These are phyloP conservation scores for Cladochytrium replicatum DNA, from an alignment of 192 early-diverging fungal species.

Conservation along the genomic window DNA sequence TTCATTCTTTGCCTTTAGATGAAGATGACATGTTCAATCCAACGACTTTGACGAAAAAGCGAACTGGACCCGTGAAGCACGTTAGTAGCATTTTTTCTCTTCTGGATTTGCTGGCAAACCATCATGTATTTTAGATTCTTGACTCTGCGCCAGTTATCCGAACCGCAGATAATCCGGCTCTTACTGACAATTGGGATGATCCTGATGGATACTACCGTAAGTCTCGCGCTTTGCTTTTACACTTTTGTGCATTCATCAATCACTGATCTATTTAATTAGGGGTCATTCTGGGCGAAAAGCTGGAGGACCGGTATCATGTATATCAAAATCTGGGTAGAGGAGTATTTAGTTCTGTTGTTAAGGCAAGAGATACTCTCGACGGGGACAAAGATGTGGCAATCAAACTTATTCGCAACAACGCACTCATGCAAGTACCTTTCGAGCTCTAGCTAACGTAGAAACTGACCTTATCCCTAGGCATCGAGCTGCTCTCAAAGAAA, in stretches of 20 bases:
- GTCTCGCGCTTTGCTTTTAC: constrained; percentile 13
- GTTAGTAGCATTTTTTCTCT: constrained; percentile 10
- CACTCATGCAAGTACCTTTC: constrained; percentile 56
- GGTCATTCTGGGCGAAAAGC: constrained; percentile 72
- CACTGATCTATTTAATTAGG: constrained; percentile 16
- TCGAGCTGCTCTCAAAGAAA: constrained; percentile 79
- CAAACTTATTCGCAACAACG: constrained; percentile 93
- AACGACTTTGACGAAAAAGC: neutral
- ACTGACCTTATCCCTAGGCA: constrained; percentile 40
- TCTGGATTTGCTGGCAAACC: constrained; percentile 11
- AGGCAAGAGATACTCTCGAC: constrained; percentile 67
- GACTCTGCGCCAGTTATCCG: constrained; percentile 31
- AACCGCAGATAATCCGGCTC: constrained; percentile 31
- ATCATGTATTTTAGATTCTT: constrained; percentile 15
- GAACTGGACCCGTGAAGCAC: constrained; percentile 4
- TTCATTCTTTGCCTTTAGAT: constrained; percentile 9
- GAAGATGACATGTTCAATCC: constrained; percentile 18
- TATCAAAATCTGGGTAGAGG: constrained; percentile 80
- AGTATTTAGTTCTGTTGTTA: constrained; percentile 91
- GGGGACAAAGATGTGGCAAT: constrained; percentile 76
- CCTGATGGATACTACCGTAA: constrained; percentile 93
- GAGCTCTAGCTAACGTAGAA: neutral
- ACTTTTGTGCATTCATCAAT: neutral
- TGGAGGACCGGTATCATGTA: constrained; percentile 81
- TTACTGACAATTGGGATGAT: constrained; percentile 92